phyloP scores from a whole-genome alignment of 345 rosid genomes.

The Eucalyptus curtisii region DNA sequence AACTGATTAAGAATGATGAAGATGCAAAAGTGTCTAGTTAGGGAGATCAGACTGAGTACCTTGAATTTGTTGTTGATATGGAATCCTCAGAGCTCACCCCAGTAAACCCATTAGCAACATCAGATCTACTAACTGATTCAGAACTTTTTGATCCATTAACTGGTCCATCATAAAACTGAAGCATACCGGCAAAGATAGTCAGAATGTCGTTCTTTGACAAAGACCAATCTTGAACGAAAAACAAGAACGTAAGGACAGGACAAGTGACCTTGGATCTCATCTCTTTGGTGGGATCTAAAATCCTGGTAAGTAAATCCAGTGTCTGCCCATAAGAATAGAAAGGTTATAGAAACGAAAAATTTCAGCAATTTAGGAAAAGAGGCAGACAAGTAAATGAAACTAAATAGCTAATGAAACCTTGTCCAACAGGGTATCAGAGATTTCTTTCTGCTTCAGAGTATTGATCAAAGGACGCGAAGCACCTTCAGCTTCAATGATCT shows the following conservation, averaged over 20 bases:
- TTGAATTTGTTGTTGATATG: not conserved
- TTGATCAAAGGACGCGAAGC: constrained; percentile 35
- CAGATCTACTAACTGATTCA: constrained; percentile 5
- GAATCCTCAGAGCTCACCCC: not conserved
- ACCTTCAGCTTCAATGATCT: constrained; percentile 64
- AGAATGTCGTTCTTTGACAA: not conserved
- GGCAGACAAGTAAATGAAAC: not conserved
- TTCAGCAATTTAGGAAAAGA: not conserved
- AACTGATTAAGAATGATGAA: not conserved
- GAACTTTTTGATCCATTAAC: constrained; percentile 24
- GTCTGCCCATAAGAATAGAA: constrained; percentile 25
- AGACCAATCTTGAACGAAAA: not conserved
- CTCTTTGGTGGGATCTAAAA: constrained; percentile 66
- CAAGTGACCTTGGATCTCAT: constrained; percentile 56
- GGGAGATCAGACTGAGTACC: not conserved
- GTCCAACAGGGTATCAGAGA: constrained; percentile 32
- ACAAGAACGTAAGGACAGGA: not conserved
- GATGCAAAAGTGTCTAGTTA: not conserved
- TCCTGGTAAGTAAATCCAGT: constrained; percentile 53
- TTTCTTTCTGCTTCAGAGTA: constrained; percentile 34
- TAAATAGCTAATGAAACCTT: constrained; percentile 24
- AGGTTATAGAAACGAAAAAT: not conserved
- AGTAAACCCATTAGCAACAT: constrained; percentile 3
- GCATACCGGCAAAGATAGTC: not conserved
- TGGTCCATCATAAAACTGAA: constrained; percentile 56